Percentiles rank a stretch among this genome's conserved stretches.
Conservation (phyloP, 2,329 filamentous ascomycete species). For the Fusarium nurragi region DNA sequence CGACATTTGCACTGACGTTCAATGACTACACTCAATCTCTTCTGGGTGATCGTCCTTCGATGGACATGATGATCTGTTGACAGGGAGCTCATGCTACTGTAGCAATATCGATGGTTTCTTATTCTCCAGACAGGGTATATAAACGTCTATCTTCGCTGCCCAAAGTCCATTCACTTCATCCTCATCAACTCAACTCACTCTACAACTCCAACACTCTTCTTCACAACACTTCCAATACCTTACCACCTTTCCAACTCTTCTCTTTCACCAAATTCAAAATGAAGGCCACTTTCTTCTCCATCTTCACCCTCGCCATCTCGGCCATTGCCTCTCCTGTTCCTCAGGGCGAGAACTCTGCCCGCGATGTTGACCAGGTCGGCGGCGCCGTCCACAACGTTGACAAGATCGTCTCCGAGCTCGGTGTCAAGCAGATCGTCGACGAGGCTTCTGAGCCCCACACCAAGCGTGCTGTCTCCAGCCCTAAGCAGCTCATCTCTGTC, state of each 20-base stretch:
- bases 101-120: not conserved
- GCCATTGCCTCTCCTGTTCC: slow-evolving; percentile 37
- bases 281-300: slow-evolving; percentile 41
- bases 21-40: not conserved
- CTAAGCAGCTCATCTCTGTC: slow-evolving; percentile 8
- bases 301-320: slow-evolving; percentile 37
- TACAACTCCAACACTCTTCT: not conserved
- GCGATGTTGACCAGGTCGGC: slow-evolving; percentile 8
- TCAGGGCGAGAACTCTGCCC: not conserved
- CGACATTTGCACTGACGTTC: slow-evolving; percentile 11
- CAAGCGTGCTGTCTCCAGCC: slow-evolving; percentile 14
- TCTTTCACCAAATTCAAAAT: slow-evolving; percentile 27
- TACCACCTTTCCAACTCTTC: not conserved
- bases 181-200: slow-evolving; percentile 14
- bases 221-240: not conserved
- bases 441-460: not conserved
- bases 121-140: not conserved
- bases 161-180: not conserved
- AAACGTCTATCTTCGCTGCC: not conserved
- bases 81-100: not conserved
- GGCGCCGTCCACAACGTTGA: not conserved
- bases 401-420: not conserved
- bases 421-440: slow-evolving; percentile 7
- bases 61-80: not conserved
- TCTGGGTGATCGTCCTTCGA: not conserved